Percentiles rank a stretch among this genome's conserved stretches.
phyloP scores from a whole-genome alignment of 164 flowering plant genomes.

The Saururus chinensis region DNA sequence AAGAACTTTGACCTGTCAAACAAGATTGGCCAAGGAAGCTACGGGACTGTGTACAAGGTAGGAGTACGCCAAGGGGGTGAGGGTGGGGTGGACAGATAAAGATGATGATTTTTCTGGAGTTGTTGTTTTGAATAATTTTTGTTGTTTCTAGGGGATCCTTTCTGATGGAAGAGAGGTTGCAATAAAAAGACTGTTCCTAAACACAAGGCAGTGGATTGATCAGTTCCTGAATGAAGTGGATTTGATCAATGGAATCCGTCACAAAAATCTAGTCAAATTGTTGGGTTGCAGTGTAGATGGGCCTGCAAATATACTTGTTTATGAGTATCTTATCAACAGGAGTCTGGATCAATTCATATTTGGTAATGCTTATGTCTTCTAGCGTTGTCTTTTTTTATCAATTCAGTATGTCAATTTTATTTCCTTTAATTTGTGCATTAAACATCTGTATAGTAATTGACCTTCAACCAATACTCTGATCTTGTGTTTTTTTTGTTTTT shows the following conservation, averaged over 20 bases:
- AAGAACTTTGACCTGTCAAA: conserved; percentile 19
- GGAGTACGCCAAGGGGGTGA: no score
- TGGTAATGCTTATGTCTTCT: conserved; percentile 20
- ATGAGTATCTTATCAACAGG: conserved; percentile 52
- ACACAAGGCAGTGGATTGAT: conserved; percentile 59
- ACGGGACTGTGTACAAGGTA: conserved; percentile 78
- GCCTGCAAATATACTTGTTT: conserved; percentile 74
- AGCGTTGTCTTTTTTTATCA: neutral
- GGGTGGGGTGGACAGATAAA: no score
- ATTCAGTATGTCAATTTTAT: neutral
- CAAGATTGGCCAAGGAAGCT: conserved; percentile 79
- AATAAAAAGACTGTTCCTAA: conserved; percentile 66
- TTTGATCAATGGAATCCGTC: conserved; percentile 57
- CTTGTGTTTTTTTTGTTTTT: neutral
- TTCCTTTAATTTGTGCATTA: no score
- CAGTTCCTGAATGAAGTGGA: conserved; percentile 76
- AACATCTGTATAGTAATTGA: no score
- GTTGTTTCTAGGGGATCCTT: conserved; percentile 42
- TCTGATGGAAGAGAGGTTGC: conserved; percentile 79
- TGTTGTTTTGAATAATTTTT: neutral
- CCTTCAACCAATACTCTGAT: neutral
- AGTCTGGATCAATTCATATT: conserved; percentile 69
- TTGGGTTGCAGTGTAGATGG: conserved; percentile 74
- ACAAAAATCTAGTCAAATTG: conserved; percentile 59
- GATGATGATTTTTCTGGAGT: no score